Conservation (phyloP, 2,329 filamentous ascomycete species). For the Calonectria naviculata region DNA sequence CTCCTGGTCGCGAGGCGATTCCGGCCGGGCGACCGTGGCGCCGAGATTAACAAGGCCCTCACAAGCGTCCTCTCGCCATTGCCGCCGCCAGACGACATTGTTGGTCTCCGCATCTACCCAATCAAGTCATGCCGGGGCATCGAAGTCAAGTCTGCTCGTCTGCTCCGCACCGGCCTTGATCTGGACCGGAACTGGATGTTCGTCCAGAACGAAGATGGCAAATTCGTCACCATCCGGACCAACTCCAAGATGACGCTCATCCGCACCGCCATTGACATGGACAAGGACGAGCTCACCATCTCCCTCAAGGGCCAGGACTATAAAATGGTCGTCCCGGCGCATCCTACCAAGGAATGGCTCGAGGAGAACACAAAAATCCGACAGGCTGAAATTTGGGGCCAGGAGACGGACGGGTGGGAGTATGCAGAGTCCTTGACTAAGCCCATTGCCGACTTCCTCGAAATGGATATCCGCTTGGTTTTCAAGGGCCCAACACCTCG, state of each 20-base stretch:
- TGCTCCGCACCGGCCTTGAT: slow-evolving; percentile 68
- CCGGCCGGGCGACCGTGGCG: background rate
- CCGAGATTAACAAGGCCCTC: background rate
- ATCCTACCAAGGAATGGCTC: slow-evolving; percentile 65
- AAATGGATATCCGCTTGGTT: slow-evolving; percentile 65
- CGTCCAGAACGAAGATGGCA: slow-evolving; percentile 60
- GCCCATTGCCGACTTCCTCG: slow-evolving; percentile 66
- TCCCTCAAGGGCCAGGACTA: slow-evolving; percentile 51
- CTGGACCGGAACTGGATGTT: slow-evolving; percentile 77
- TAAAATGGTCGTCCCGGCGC: slow-evolving; percentile 63
- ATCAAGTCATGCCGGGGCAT: slow-evolving; percentile 76
- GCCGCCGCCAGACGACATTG: slow-evolving; percentile 34
- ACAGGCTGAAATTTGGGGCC: slow-evolving; percentile 68
- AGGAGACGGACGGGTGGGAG: slow-evolving; percentile 66
- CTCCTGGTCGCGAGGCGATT: background rate
- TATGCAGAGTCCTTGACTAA: slow-evolving; percentile 63
- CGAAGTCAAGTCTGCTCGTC: slow-evolving; percentile 59
- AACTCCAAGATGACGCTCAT: slow-evolving; percentile 73
- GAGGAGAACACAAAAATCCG: slow-evolving; percentile 59
- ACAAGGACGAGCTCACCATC: slow-evolving; percentile 57
- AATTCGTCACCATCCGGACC: slow-evolving; percentile 72
- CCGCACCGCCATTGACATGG: slow-evolving; percentile 43
- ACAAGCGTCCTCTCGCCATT: background rate
- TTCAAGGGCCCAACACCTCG: slow-evolving; percentile 71
- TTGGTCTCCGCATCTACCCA: slow-evolving; percentile 66